Evolutionary conservation across 75 land plant species (phyloP).

Genomic region (Selaginella tamariscina): DNA sequence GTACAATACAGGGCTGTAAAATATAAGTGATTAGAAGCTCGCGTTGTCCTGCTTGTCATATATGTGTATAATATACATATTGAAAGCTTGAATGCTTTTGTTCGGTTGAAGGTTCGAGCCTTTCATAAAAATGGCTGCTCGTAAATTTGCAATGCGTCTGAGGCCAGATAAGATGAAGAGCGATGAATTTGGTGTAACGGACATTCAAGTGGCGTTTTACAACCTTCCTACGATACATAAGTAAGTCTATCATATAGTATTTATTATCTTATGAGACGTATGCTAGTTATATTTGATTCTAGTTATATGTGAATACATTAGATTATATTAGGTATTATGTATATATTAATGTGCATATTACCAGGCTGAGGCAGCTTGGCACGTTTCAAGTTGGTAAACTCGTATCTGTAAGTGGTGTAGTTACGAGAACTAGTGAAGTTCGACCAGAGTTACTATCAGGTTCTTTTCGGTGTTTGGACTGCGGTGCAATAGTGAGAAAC

Average conservation of each 20-base stretch:
- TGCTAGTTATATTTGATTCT: neutral
- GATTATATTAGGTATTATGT: neutral
- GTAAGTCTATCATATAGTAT: constrained; percentile 22
- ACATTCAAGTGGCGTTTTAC: constrained; percentile 76
- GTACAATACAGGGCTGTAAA: no score
- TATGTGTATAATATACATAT: neutral
- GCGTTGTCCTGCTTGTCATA: no score
- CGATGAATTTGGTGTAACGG: constrained; percentile 47
- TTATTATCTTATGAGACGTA: neutral
- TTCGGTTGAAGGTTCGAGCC: constrained; percentile 68
- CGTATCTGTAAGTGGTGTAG: constrained; percentile 86
- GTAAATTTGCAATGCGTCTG: constrained; percentile 67
- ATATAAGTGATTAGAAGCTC: no score
- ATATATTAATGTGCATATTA: neutral
- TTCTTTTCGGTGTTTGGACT: constrained; percentile 86
- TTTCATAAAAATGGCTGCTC: constrained; percentile 57
- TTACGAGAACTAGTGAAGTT: constrained; percentile 95
- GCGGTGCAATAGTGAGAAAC: constrained; percentile 61
- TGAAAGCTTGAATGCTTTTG: constrained; percentile 4
- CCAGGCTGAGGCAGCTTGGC: constrained; percentile 66
- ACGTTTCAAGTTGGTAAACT: constrained; percentile 78
- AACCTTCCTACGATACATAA: constrained; percentile 61
- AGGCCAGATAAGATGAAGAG: constrained; percentile 43
- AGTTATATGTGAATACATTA: neutral
- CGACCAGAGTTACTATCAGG: constrained; percentile 89